Base-by-base conservation (phyloP, 768 basidiomycete genomes). In the Auricularia auricula-judae region DNA sequence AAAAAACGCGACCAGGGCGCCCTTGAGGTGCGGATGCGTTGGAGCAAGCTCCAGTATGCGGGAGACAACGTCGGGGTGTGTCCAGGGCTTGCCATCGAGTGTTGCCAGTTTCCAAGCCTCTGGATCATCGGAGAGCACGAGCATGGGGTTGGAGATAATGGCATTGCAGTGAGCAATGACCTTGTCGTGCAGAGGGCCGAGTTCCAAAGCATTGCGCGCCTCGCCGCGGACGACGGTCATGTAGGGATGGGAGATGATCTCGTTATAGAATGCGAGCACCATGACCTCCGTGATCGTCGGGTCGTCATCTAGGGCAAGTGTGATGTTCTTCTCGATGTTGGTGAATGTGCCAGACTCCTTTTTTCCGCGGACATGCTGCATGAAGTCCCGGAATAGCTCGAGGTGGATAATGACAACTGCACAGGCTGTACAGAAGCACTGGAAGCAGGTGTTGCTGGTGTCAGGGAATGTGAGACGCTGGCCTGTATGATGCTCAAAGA, bases 11-110 rank as follows among this genome's bases (percentile, higher is more conserved):
- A 66, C 51, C 7, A 74, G 63, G 44, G 54, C 23, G 8, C 35
- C 44, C 44, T 66, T 2, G 74, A 76, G 43, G 65, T 66, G 84
- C 1, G 79, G 76, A 61, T 83, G 80, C 70, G 79, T 86, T 1
- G 67, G 64, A 3, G 62, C 2, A 51, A 12, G 2, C 11, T 7
- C 5, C 16, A 16, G 1, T 5, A 60, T 5, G 7, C 4, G 14
- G 11, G 11, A 34, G 36, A 63, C 62, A 54, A 35, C 36, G 12
- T 1, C 0, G 33, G 69, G 65, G 29, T 64, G 56, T 8, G 65
- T 61, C 66, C 69, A 69, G 10, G 44, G 56, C 60, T 65, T 58
- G 0, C 72, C 72, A 66, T 75, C 71, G 10, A 75, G 44, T 0
- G 71, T 56, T 0, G 65, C 73, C 1, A 23, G 43, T 35, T 58